Evolutionary conservation across 1,284 basidiomycete species (phyloP).

Genomic region (Macrocystidia cucumis): DNA sequence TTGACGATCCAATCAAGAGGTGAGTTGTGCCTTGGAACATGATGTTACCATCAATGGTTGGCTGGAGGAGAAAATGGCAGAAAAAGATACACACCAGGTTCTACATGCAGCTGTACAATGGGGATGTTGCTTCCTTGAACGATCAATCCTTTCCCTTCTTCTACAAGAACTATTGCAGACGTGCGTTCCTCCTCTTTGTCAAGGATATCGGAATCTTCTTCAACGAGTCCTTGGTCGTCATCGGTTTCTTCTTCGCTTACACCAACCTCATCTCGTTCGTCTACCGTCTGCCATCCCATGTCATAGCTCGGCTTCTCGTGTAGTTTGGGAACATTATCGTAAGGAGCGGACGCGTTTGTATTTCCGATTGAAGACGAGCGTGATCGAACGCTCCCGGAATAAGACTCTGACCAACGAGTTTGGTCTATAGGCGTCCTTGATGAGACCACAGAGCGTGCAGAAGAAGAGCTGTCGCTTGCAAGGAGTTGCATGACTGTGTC

Average conservation of each 20-base stretch:
- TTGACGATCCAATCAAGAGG: constrained; percentile 73
- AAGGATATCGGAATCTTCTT: constrained; percentile 43
- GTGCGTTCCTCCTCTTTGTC: constrained; percentile 64
- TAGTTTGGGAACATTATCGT: constrained; percentile 38
- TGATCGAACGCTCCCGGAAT: constrained; percentile 53
- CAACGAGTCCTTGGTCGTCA: constrained; percentile 43
- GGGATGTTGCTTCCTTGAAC: constrained; percentile 60
- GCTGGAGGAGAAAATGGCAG: constrained; percentile 6
- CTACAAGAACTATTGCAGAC: constrained; percentile 67
- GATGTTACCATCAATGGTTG: constrained; percentile 8
- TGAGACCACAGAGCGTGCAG: constrained; percentile 29
- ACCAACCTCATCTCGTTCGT: constrained; percentile 67
- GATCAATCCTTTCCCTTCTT: constrained; percentile 76
- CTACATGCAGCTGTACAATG: constrained; percentile 53
- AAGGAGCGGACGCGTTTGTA: constrained; percentile 31
- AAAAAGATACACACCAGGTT: constrained; percentile 45
- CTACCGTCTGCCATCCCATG: constrained; percentile 62
- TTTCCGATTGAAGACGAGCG: constrained; percentile 60
- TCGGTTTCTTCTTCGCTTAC: constrained; percentile 69
- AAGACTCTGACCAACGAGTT: constrained; percentile 60
- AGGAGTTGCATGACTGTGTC: constrained; percentile 58
- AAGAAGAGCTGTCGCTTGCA: constrained; percentile 42
- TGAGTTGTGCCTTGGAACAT: constrained; percentile 73
- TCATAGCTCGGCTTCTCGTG: constrained; percentile 66
- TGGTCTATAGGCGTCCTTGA: constrained; percentile 44